These are phyloP conservation scores for Melocanna baccifera DNA, from an alignment of 176 grass and related monocot genomes.

Conservation along the genomic window DNA sequence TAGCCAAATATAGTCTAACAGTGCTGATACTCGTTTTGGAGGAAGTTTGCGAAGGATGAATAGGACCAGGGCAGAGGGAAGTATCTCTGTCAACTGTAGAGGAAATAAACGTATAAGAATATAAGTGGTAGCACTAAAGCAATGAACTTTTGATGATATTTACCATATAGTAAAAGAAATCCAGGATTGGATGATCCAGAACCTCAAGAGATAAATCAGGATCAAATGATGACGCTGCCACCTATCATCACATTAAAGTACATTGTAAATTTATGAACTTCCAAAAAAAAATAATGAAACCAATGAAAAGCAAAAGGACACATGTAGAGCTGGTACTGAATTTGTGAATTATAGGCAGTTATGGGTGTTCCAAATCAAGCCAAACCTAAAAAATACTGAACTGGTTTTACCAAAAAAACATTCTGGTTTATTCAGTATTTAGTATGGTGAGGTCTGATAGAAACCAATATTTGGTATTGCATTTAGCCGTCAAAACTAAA, in stretches of 20 bases:
- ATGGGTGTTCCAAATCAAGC: neutral
- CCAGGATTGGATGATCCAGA: constrained; percentile 81
- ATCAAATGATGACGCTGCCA: constrained; percentile 68
- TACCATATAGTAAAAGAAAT: constrained; percentile 90
- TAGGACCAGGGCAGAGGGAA: constrained; percentile 82
- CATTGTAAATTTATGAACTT: neutral
- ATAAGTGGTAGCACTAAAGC: neutral
- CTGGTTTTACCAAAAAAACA: neutral
- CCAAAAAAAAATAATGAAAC: neutral
- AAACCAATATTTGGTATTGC: neutral
- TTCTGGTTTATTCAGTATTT: neutral
- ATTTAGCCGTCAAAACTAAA: neutral
- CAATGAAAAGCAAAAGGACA: neutral
- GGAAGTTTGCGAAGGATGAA: constrained; percentile 87
- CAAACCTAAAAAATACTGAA: neutral
- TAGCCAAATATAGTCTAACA: too few species aligned
- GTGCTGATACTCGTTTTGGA: constrained; percentile 64
- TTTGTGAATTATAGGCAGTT: neutral
- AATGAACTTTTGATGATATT: constrained; percentile 30
- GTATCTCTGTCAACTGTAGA: constrained; percentile 72
- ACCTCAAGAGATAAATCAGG: constrained; percentile 67
- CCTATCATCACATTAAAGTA: constrained; percentile 41
- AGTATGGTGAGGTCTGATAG: neutral
- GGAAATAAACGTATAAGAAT: constrained; percentile 34
- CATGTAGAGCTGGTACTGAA: neutral